phyloP scores from a whole-genome alignment of 1,284 basidiomycete species.

The Boletus smithii region DNA sequence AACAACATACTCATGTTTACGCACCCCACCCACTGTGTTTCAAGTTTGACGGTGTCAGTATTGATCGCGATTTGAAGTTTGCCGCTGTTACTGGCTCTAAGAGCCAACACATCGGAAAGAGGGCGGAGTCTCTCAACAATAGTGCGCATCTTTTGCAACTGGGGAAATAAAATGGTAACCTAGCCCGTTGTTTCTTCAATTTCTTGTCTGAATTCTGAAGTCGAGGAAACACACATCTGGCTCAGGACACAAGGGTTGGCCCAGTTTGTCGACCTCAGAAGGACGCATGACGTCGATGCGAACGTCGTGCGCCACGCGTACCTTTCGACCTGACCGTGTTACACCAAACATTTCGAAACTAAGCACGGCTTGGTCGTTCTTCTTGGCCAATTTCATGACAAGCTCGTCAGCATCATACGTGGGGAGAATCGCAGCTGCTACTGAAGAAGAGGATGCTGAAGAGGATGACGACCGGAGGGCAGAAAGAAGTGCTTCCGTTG shows the following conservation, averaged over 20 bases:
- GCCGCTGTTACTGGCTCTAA: slow-evolving; percentile 67
- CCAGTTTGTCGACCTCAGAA: slow-evolving; percentile 65
- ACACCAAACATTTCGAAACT: slow-evolving; percentile 67
- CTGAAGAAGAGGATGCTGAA: slow-evolving; percentile 38
- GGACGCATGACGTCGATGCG: slow-evolving; percentile 75
- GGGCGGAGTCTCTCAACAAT: slow-evolving; percentile 73
- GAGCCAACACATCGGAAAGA: slow-evolving; percentile 72
- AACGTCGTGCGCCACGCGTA: slow-evolving; percentile 69
- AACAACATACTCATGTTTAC: slow-evolving; percentile 56
- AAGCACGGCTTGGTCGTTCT: slow-evolving; percentile 70
- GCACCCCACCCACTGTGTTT: slow-evolving; percentile 78
- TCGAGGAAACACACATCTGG: slow-evolving; percentile 60
- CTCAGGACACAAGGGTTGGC: slow-evolving; percentile 83
- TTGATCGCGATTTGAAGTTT: slow-evolving; percentile 65
- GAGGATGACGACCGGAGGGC: slow-evolving; percentile 65
- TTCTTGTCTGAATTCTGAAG: neutral
- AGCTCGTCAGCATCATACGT: slow-evolving; percentile 60
- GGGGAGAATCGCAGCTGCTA: slow-evolving; percentile 31
- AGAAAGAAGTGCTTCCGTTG: slow-evolving; percentile 72
- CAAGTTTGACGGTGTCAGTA: slow-evolving; percentile 70
- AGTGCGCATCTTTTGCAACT: slow-evolving; percentile 72
- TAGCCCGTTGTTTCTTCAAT: slow-evolving; percentile 34
- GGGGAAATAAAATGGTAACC: slow-evolving; percentile 82
- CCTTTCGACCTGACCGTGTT: slow-evolving; percentile 51
- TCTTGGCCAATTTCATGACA: slow-evolving; percentile 81